phyloP scores from a whole-genome alignment of 306 rosid genomes.

The Quercus rubra region DNA sequence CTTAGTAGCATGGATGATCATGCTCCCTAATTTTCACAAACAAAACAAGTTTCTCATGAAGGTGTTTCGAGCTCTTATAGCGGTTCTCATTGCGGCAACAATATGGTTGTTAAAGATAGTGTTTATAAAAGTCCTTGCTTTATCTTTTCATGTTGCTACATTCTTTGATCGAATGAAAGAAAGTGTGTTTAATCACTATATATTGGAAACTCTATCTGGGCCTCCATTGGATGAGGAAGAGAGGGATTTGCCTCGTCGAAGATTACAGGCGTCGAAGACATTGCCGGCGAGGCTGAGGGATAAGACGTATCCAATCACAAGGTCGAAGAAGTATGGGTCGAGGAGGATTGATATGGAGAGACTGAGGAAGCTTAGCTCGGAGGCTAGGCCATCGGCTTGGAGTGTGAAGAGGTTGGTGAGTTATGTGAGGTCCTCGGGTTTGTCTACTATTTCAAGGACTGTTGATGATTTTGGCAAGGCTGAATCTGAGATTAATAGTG shows the following conservation, averaged over 20 bases:
- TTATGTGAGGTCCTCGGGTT: constrained; percentile 35
- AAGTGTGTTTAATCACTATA: constrained; percentile 44
- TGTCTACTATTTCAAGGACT: constrained; percentile 41
- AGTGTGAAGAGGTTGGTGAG: constrained; percentile 37
- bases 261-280: constrained; percentile 24
- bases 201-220: constrained; percentile 47
- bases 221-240: constrained; percentile 40
- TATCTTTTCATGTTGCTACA: constrained; percentile 49
- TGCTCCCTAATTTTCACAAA: constrained; percentile 42
- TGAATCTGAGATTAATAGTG: constrained; percentile 50
- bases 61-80: constrained; percentile 36
- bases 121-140: constrained; percentile 43
- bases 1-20: constrained; percentile 39
- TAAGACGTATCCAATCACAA: background rate
- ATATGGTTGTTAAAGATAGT: constrained; percentile 47
- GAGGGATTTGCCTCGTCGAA: constrained; percentile 13
- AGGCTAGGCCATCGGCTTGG: constrained; percentile 35
- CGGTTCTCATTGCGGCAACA: constrained; percentile 41
- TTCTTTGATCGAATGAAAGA: constrained; percentile 54
- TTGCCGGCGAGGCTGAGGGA: constrained; percentile 36
- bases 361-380: constrained; percentile 37
- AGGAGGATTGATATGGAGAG: constrained; percentile 45
- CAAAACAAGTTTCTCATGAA: constrained; percentile 27
- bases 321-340: constrained; percentile 6
- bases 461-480: constrained; percentile 39